Base-by-base conservation (phyloP, 164 flowering plant species). In the Stephania yunnanensis region DNA sequence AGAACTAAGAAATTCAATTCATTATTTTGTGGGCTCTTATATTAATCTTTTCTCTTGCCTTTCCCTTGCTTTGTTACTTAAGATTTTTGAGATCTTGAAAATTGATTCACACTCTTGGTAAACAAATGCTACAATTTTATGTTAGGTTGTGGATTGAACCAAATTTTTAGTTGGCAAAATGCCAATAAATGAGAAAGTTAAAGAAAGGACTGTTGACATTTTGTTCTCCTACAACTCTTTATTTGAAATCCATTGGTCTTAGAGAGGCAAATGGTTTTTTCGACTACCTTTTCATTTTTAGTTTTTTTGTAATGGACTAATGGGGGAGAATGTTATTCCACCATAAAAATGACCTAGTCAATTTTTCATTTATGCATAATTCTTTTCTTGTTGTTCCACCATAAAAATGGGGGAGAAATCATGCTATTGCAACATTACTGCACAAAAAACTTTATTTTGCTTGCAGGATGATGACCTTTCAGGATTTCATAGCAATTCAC, bases 401-500 rank as follows among this genome's bases (percentile, higher is more conserved):
- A 25, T 25, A 25, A 25, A 25, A 25, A 0, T 25, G 25, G 25
- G 25, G 25, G 42, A 36, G 42, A 36, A 36, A 4, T 36, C 42
- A 2, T 36, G 42, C 42, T 36, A 0, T 36, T 36, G 1, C 25
- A 25, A 25, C 25, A 25, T 25, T 36, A 36, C 42, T 36, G 42
- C 42, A 36, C 4, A 36, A 36, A 36, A 36, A 36, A 36, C 42
- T 36, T 36, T 36, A 36, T 36, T 36, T 46, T 45, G 31, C 42
- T 78, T 81, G 81, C 77, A 95, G 99, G 98, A 89, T 71, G 97
- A 92, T 79, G 88, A 87, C 75, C 82, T 95, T 75, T 87, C 97
- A 48, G 87, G 84, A 10, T 95, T 92, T 78, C 99, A 95, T 82
- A 78, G 91, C 71, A 95, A 95, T 73, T 92, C 99, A 17, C 99